A percentile compares a stretch with the other conserved stretches of the same genome.
Evolutionary conservation across 2,329 filamentous ascomycete genomes (phyloP).

Genomic region (Thyridium curvatum): DNA sequence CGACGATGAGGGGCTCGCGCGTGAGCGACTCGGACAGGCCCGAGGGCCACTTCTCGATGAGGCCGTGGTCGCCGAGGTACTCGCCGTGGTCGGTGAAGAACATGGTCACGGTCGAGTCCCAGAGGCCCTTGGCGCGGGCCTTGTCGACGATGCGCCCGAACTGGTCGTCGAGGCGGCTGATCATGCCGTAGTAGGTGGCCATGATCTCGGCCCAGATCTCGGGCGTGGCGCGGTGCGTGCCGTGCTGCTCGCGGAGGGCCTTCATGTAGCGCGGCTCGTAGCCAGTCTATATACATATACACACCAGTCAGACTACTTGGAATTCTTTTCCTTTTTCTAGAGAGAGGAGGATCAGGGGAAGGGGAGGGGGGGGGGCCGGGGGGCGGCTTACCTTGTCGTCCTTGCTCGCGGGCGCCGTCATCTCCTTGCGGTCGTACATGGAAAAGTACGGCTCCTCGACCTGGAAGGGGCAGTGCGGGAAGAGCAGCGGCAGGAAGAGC

Average conservation of each 20-base stretch:
- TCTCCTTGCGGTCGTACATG: constrained; percentile 31
- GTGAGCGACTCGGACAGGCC: constrained; percentile 33
- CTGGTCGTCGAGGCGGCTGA: constrained; percentile 35
- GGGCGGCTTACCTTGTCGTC: constrained; percentile 7
- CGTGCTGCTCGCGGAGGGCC: constrained; percentile 28
- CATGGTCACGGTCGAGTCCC: constrained; percentile 32
- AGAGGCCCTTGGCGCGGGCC: constrained; percentile 12
- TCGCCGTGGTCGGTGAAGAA: constrained; percentile 40
- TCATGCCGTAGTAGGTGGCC: constrained; percentile 41
- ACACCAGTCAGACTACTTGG: too few species aligned
- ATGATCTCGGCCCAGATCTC: constrained; percentile 36
- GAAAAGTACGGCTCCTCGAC: constrained; percentile 42
- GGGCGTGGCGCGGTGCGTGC: constrained; percentile 28
- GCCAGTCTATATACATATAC: constrained; percentile 24
- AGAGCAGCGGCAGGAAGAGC: constrained; percentile 33
- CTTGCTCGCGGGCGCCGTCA: constrained; percentile 10
- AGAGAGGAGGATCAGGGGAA: too few species aligned
- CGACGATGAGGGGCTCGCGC: constrained; percentile 36
- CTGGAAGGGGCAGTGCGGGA: constrained; percentile 39
- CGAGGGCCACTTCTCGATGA: constrained; percentile 43
- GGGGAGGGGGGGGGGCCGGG: too few species aligned
- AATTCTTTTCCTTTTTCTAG: too few species aligned
- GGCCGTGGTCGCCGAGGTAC: constrained; percentile 37
- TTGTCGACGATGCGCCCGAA: constrained; percentile 33
- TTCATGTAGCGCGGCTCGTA: constrained; percentile 36